phyloP scores from a whole-genome alignment of 305 asterid genomes.

The Nicotiana rustica region DNA sequence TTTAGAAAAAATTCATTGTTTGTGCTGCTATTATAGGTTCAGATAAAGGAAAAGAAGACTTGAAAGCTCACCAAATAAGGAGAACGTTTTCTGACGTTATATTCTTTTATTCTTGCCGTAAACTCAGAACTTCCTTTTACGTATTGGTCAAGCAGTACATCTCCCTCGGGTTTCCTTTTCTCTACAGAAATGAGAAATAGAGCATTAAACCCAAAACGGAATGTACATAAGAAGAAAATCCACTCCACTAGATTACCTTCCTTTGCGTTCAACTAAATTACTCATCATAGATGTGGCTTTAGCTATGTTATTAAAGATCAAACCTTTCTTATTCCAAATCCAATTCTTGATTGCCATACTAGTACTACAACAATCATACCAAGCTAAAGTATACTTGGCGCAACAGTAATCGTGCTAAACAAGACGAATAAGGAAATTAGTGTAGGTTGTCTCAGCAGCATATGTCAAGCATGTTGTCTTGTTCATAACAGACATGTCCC shows the following conservation, averaged over 20 bases:
- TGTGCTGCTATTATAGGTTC: neutral
- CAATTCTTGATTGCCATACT: neutral
- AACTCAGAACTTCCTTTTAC: constrained; percentile 27
- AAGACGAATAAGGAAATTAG: neutral
- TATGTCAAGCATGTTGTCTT: neutral
- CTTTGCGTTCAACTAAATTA: neutral
- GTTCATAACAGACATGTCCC: neutral
- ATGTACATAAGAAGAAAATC: neutral
- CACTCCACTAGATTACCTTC: neutral
- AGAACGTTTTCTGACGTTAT: constrained; percentile 33
- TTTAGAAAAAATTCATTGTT: neutral
- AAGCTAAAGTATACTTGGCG: neutral
- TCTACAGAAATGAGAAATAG: constrained; percentile 19
- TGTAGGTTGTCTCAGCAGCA: neutral
- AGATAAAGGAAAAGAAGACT: neutral
- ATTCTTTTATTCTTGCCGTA: constrained; percentile 29
- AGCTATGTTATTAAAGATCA: neutral
- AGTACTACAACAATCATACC: neutral
- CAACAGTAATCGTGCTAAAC: neutral
- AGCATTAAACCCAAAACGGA: neutral
- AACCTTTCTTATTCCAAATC: neutral
- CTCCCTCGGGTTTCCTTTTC: constrained; percentile 23
- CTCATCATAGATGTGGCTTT: neutral
- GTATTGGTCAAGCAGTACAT: constrained; percentile 1
- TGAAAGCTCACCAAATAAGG: constrained; percentile 35